These are phyloP conservation scores for Penicillium mononematosum DNA, from an alignment of 495 filamentous ascomycete species.

Conservation along the genomic window DNA sequence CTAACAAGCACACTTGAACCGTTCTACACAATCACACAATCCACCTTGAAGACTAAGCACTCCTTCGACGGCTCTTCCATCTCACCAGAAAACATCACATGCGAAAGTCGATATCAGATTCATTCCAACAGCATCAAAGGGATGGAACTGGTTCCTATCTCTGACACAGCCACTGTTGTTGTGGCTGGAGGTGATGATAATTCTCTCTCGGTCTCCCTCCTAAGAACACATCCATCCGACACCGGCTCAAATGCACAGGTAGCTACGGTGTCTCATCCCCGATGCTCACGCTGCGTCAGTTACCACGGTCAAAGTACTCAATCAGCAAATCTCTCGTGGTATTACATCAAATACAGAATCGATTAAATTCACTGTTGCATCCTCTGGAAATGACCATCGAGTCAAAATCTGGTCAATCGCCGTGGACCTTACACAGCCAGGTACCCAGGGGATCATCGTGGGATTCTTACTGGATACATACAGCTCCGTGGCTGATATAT, in stretches of 20 bases:
- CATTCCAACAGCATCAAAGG: constrained; percentile 78
- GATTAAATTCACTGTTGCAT: constrained; percentile 45
- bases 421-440: constrained; percentile 33
- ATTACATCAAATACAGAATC: constrained; percentile 6
- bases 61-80: constrained; percentile 17
- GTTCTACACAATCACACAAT: constrained; percentile 31
- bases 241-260: constrained; percentile 15
- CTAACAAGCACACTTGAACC: constrained; percentile 34
- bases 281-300: constrained; percentile 80
- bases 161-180: constrained; percentile 46
- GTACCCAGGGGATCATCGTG: constrained; percentile 42
- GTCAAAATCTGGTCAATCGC: constrained; percentile 67
- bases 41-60: constrained; percentile 22
- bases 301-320: constrained; percentile 60
- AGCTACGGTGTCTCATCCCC: constrained; percentile 57
- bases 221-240: constrained; percentile 24
- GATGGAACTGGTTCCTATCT: constrained; percentile 37
- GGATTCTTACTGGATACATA: constrained; percentile 49
- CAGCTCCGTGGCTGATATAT: constrained; percentile 66
- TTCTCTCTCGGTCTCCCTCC: constrained; percentile 59
- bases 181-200: constrained; percentile 86
- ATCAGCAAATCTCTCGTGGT: constrained; percentile 3
- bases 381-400: constrained; percentile 76
- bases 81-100: constrained; percentile 28
- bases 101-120: constrained; percentile 45